These are phyloP conservation scores for Saccharomyces mikatae DNA, from an alignment of 805 yeast species.

Conservation along the genomic window DNA sequence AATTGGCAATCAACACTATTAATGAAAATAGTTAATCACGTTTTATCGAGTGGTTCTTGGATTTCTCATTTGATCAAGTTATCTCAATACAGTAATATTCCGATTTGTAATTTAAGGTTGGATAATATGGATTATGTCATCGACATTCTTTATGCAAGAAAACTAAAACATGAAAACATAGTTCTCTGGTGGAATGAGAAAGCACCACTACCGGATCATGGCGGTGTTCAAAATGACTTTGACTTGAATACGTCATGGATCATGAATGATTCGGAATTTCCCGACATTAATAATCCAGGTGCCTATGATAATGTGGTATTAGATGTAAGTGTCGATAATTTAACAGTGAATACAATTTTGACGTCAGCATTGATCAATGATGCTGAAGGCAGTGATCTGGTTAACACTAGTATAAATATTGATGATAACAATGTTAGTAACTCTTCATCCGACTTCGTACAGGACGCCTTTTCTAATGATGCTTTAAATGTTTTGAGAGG, in stretches of 20 bases:
- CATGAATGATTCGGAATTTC: constrained; percentile 56
- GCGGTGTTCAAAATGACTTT: constrained; percentile 66
- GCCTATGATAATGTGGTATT: constrained; percentile 68
- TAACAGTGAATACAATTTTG: constrained; percentile 77
- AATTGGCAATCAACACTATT: constrained; percentile 72
- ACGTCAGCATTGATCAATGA: constrained; percentile 79
- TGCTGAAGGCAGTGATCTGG: constrained; percentile 76
- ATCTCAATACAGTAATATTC: constrained; percentile 69
- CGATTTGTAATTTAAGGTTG: constrained; percentile 75
- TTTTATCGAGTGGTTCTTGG: constrained; percentile 68
- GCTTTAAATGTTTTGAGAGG: constrained; percentile 63
- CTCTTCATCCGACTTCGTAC: constrained; percentile 44
- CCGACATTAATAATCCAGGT: constrained; percentile 68
- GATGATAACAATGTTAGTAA: constrained; percentile 13
- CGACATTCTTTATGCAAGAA: constrained; percentile 81
- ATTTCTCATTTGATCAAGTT: constrained; percentile 54
- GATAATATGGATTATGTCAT: constrained; percentile 72
- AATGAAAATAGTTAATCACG: constrained; percentile 59
- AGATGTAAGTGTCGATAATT: constrained; percentile 70
- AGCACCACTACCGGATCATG: constrained; percentile 68
- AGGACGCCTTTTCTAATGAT: constrained; percentile 72
- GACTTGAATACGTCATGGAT: constrained; percentile 33
- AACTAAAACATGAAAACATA: constrained; percentile 52
- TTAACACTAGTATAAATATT: constrained; percentile 37
- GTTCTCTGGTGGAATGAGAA: constrained; percentile 91